Conservation (phyloP, 2,329 filamentous ascomycete species). For the Fusarium gaditjirri region DNA sequence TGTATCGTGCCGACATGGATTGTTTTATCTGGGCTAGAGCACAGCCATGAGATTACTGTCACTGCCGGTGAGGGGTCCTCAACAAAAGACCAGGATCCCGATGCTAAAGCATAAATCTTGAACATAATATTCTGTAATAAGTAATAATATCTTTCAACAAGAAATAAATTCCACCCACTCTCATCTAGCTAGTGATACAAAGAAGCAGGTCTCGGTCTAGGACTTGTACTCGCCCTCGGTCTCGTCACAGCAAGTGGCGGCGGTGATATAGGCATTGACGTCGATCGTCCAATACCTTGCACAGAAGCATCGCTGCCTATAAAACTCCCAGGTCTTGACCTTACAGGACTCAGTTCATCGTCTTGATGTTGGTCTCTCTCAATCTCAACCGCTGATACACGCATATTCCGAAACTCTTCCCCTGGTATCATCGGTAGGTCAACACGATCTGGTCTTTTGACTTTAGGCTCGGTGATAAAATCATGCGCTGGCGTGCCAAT, state of each 20-base stretch:
- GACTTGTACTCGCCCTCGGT: neutral
- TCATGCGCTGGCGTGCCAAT: conserved; percentile 60
- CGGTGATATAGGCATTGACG: conserved; percentile 4
- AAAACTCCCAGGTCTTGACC: conserved; percentile 5
- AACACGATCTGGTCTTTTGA: neutral
- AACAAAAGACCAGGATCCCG: neutral
- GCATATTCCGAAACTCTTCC: neutral
- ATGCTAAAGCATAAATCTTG: neutral
- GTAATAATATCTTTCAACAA: conserved; percentile 19
- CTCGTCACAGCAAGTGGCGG: neutral
- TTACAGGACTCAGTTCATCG: neutral
- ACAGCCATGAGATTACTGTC: conserved; percentile 17
- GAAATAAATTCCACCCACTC: accelerated
- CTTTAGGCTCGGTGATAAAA: conserved; percentile 35
- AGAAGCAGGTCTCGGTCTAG: neutral
- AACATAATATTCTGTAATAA: conserved; percentile 1
- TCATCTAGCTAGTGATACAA: neutral
- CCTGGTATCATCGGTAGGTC: conserved; percentile 21
- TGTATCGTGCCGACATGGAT: conserved; percentile 17
- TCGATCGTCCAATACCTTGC: neutral
- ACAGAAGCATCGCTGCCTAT: neutral
- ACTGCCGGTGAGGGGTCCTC: neutral
- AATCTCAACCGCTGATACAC: neutral
- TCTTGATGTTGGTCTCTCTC: conserved; percentile 7
- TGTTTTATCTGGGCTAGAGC: conserved; percentile 8